Base-by-base conservation (phyloP, 257 asterid species). In the Nicotiana tomentosiformis region DNA sequence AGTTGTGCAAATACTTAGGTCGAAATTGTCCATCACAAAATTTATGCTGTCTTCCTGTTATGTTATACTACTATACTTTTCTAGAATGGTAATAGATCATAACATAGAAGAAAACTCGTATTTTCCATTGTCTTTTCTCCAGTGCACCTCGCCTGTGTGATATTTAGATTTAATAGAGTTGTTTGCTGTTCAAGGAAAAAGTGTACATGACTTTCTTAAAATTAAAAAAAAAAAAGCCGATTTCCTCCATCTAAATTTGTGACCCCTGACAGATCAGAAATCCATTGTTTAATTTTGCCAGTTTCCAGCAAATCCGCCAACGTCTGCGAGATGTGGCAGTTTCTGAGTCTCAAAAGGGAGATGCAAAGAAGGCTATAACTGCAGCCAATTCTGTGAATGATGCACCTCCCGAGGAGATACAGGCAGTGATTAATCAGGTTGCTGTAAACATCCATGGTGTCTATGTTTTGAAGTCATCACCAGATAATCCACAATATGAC, bases 381-480 rank as follows among this genome's bases (percentile, higher is more conserved):
- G 97, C 93, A 37, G 97, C 95, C 84, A 49, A 69, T 49, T 84
- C 84, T 83, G 90, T 93, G 30, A 14, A 8, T 66, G 92, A 87
- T 78, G 89, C 88, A 82, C 88, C 78, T 77, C 89, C 89, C 11
- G 88, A 90, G 82, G 98, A 96, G 87, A 90, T 93, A 85, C 92
- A 87, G 86, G 81, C 90, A 81, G 89, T 93, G 61, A 82, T 93
- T 82, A 81, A 62, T 82, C 86, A 90, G 88, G 89, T 94, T 82
- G 97, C 97, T 67, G 86, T 89, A 30, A 88, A 93, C 81, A 87
- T 96, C 82, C 98, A 96, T 85, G 99, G 94, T 61, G 91, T 92
- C 84, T 92, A 89, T 65, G 94, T 96, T 72, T 91, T 90, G 60
- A 96, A 89, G 88, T 93, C 97, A 64, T 96, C 97, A 0, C 91